Conservation (phyloP, 768 basidiomycete species). For the Russula abietina region DNA sequence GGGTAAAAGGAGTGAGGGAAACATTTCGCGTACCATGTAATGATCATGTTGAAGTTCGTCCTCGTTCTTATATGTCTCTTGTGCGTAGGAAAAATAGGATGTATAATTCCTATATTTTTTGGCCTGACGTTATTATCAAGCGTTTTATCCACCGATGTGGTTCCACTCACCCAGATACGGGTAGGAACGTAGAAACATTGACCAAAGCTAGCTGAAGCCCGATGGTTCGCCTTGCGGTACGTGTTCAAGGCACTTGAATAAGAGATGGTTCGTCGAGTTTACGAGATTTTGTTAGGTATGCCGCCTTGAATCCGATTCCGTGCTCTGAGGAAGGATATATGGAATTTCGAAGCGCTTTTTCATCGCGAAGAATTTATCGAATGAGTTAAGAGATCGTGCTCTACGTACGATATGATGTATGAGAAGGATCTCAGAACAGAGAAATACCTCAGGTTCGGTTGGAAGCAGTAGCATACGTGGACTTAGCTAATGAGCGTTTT, state of each 20-base stretch:
- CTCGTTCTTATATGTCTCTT: constrained; percentile 11
- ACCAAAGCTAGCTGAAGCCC: background rate
- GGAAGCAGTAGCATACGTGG: background rate
- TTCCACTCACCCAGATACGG: background rate
- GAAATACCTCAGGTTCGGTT: constrained; percentile 15
- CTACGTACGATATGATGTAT: too few relatives aligned
- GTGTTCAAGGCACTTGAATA: background rate
- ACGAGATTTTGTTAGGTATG: background rate
- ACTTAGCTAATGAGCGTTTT: background rate
- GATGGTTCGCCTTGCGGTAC: background rate
- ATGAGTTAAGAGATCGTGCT: too few relatives aligned
- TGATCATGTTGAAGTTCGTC: background rate
- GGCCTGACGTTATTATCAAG: background rate
- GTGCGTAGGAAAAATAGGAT: background rate
- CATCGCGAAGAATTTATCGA: background rate
- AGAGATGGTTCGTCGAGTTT: constrained; percentile 2
- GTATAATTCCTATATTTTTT: background rate
- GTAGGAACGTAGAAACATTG: background rate
- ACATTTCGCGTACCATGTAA: constrained; percentile 12
- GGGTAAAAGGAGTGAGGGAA: background rate
- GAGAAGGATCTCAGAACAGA: constrained; percentile 7
- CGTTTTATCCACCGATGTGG: background rate
- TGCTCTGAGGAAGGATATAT: constrained; percentile 2
- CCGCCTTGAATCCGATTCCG: background rate
- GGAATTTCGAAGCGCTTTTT: background rate